Evolutionary conservation across 2,329 filamentous ascomycete genomes (phyloP).

Genomic region (Botrytis fabae): DNA sequence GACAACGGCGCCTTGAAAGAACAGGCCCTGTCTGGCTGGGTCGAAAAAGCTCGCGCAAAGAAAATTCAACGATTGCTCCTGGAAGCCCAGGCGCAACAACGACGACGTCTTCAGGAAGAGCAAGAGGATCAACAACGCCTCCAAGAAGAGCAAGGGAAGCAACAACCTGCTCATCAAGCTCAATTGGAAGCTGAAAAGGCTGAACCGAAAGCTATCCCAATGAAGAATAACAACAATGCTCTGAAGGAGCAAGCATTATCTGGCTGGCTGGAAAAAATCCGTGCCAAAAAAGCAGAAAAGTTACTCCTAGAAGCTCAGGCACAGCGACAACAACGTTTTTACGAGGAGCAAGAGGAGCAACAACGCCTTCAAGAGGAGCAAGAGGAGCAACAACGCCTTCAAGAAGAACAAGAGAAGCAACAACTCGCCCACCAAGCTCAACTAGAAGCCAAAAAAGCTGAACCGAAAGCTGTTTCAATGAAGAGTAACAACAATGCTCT

Average conservation of each 20-base stretch:
- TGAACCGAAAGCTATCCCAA: constrained; percentile 43
- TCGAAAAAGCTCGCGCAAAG: constrained; percentile 39
- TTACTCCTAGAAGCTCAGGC: background rate
- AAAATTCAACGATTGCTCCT: background rate
- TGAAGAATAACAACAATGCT: background rate
- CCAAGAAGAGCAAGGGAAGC: background rate
- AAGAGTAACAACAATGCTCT: background rate
- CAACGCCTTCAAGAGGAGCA: background rate
- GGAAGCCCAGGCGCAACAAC: background rate
- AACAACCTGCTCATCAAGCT: background rate
- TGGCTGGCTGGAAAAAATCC: background rate
- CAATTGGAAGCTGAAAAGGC: constrained; percentile 31
- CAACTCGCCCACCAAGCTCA: background rate
- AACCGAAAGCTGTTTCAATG: constrained; percentile 43
- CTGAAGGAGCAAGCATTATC: background rate
- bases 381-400: background rate
- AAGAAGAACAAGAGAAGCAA: background rate
- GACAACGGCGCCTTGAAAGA: constrained; percentile 54
- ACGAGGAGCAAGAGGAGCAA: background rate
- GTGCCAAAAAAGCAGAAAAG: background rate
- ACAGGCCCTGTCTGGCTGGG: constrained; percentile 54
- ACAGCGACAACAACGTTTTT: background rate
- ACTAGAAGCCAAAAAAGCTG: constrained; percentile 32
- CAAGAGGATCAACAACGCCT: background rate
- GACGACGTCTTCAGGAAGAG: too few relatives aligned